Evolutionary conservation across 306 rosid genomes (phyloP).

Genomic region (Cicer judaicum): DNA sequence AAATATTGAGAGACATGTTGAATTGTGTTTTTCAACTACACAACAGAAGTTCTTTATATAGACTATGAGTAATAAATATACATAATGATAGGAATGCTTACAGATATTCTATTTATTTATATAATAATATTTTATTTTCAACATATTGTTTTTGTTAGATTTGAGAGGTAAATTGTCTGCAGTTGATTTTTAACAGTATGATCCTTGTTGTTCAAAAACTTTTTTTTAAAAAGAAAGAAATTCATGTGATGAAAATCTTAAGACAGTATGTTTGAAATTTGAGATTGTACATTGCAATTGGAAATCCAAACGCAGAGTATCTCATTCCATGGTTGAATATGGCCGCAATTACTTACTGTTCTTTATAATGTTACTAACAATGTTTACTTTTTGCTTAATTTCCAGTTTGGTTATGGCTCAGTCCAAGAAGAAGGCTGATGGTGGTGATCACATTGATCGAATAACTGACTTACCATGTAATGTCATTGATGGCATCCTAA

Average conservation of each 20-base stretch:
- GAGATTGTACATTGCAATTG: neutral
- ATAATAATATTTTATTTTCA: too few species aligned
- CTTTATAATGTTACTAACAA: neutral
- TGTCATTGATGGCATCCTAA: slow-evolving; percentile 28
- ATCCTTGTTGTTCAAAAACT: neutral
- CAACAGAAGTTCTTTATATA: too few species aligned
- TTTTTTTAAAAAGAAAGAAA: too few species aligned
- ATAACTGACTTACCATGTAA: slow-evolving; percentile 37
- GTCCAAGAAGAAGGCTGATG: neutral
- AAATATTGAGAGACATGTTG: too few species aligned
- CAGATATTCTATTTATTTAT: too few species aligned
- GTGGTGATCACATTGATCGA: neutral
- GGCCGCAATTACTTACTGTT: neutral
- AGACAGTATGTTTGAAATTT: neutral
- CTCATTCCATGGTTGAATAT: neutral
- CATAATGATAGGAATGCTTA: too few species aligned
- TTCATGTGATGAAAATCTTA: neutral
- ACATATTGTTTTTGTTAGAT: neutral
- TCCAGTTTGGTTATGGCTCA: slow-evolving; percentile 6
- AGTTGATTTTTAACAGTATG: neutral
- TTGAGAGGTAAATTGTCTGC: neutral
- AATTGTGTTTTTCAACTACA: too few species aligned
- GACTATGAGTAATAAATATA: too few species aligned
- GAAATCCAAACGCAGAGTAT: neutral
- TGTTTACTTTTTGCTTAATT: neutral